Percentiles rank a stretch among this genome's conserved stretches.
Conservation (phyloP, 768 basidiomycete species). For the Boletus rubropictus region DNA sequence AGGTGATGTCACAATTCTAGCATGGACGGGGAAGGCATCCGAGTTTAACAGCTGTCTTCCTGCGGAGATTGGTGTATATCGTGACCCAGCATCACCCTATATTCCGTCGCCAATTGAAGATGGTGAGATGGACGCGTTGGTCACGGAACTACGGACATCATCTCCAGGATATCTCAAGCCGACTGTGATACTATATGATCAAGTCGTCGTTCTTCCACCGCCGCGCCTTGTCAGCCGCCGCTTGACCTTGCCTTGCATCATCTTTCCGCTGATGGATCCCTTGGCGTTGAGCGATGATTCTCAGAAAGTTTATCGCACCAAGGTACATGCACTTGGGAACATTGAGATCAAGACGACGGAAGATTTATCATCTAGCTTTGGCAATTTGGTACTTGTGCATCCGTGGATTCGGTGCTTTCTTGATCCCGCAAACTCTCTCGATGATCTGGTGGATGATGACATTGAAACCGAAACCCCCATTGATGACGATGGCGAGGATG, state of each 20-base stretch:
- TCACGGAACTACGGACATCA: background rate
- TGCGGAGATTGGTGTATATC: background rate
- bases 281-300: too few relatives aligned
- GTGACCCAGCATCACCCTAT: background rate
- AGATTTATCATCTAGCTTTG: too few relatives aligned
- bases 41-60: background rate
- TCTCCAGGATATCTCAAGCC: background rate
- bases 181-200: background rate
- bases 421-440: too few relatives aligned
- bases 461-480: too few relatives aligned
- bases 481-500: too few relatives aligned
- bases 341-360: too few relatives aligned
- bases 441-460: too few relatives aligned
- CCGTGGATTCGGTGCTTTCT: too few relatives aligned
- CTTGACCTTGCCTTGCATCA: background rate
- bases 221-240: background rate
- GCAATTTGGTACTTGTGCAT: too few relatives aligned
- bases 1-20: background rate
- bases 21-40: background rate
- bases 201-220: background rate
- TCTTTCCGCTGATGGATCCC: too few relatives aligned
- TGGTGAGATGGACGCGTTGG: background rate
- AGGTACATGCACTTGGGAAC: too few relatives aligned
- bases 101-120: background rate
- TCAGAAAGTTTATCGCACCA: too few relatives aligned